Conservation (phyloP, 441 rosid genomes). For the Erodium trifolium region DNA sequence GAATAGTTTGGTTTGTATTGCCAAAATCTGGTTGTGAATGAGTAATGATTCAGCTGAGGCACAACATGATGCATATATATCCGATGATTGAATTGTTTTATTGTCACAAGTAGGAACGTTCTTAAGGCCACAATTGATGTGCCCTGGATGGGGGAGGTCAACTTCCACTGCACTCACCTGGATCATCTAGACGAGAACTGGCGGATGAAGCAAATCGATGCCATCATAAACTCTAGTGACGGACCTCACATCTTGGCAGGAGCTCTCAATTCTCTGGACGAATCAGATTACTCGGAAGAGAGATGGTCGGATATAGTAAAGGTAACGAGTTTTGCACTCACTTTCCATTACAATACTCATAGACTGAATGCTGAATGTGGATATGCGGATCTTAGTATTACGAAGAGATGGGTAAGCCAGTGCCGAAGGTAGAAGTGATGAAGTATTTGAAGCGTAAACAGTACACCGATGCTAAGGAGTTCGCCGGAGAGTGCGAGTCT, state of each 20-base stretch:
- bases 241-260: slow-evolving; percentile 68
- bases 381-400: slow-evolving; percentile 39
- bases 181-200: slow-evolving; percentile 86
- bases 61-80: too few relatives aligned
- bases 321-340: slow-evolving; percentile 28
- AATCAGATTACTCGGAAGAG: slow-evolving; percentile 62
- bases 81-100: not conserved
- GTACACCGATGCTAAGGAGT: not conserved
- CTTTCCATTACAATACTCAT: not conserved
- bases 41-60: too few relatives aligned
- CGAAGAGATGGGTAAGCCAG: slow-evolving; percentile 45
- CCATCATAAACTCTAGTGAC: slow-evolving; percentile 49
- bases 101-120: slow-evolving; percentile 50
- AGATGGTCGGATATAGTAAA: slow-evolving; percentile 85
- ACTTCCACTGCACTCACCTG: slow-evolving; percentile 73
- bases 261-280: slow-evolving; percentile 63
- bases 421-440: not conserved
- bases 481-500: not conserved
- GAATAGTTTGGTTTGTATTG: too few relatives aligned
- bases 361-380: not conserved
- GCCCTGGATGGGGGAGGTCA: slow-evolving; percentile 80
- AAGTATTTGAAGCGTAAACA: not conserved
- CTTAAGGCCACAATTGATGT: slow-evolving; percentile 65
- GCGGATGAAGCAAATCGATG: slow-evolving; percentile 75
- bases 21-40: too few relatives aligned